These are phyloP conservation scores for Aspergillus awamori DNA, from an alignment of 2,329 filamentous ascomycete species.

Conservation along the genomic window DNA sequence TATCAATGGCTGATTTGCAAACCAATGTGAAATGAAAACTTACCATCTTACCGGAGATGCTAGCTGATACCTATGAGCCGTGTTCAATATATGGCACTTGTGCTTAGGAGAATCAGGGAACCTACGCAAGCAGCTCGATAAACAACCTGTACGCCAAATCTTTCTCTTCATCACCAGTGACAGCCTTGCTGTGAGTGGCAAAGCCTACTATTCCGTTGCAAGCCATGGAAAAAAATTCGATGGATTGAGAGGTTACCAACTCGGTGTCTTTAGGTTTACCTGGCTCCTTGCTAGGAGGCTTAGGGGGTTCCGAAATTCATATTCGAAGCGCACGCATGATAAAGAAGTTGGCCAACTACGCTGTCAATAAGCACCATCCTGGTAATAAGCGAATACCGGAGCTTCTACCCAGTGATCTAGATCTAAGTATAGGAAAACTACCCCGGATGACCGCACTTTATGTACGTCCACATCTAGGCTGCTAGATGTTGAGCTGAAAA, in stretches of 20 bases:
- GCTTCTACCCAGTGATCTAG: not conserved
- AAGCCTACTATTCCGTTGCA: not conserved
- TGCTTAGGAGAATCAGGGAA: not conserved
- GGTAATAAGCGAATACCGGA: not conserved
- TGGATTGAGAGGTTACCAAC: not conserved
- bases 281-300: too few relatives aligned
- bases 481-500: not conserved
- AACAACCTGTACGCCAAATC: constrained; percentile 27
- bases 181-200: not conserved
- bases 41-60: constrained; percentile 32
- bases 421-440: not conserved
- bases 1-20: not conserved
- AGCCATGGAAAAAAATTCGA: constrained; percentile 8
- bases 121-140: constrained; percentile 36
- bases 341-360: not conserved
- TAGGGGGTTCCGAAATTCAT: too few relatives aligned
- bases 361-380: not conserved
- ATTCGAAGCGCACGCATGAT: too few relatives aligned
- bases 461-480: not conserved
- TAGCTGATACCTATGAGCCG: constrained; percentile 30
- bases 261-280: too few relatives aligned
- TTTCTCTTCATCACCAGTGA: not conserved
- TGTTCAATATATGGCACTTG: not conserved
- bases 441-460: not conserved
- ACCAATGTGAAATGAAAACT: not conserved